Conservation (phyloP, 2,329 filamentous ascomycete genomes). For the Rhinocladiella mackenziei region DNA sequence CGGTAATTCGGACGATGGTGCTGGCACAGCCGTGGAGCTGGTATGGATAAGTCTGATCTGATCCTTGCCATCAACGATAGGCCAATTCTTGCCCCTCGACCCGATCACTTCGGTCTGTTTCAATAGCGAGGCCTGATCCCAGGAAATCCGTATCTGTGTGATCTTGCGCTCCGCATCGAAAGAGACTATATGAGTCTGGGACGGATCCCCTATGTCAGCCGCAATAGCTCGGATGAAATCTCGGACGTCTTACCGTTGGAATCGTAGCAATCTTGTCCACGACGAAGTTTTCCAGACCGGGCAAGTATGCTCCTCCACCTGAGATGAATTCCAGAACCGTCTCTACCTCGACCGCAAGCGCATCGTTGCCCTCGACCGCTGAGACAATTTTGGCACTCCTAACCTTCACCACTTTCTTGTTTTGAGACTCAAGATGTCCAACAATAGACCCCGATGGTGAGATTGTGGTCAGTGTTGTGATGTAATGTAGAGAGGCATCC, state of each 20-base stretch:
- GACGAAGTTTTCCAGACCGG: constrained; percentile 87
- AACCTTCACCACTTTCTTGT: constrained; percentile 70
- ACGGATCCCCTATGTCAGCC: constrained; percentile 11
- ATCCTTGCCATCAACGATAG: constrained; percentile 80
- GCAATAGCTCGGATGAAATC: neutral
- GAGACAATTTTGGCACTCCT: constrained; percentile 74
- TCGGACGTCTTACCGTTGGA: constrained; percentile 65
- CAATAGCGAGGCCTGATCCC: constrained; percentile 90
- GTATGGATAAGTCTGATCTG: constrained; percentile 73
- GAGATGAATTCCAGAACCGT: constrained; percentile 76
- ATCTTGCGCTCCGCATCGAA: constrained; percentile 78
- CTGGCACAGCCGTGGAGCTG: constrained; percentile 37
- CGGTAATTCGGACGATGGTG: constrained; percentile 23
- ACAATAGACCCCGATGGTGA: constrained; percentile 69
- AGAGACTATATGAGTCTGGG: constrained; percentile 78
- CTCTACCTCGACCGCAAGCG: constrained; percentile 72
- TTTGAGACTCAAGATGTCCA: constrained; percentile 70
- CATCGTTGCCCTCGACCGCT: constrained; percentile 65
- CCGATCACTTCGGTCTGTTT: constrained; percentile 95
- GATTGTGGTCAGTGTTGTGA: constrained; percentile 78
- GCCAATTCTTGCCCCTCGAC: constrained; percentile 86
- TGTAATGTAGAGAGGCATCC: constrained; percentile 74
- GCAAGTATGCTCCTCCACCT: constrained; percentile 81
- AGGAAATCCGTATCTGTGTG: constrained; percentile 78
- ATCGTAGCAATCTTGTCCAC: constrained; percentile 74